Conservation (phyloP, 306 rosid genomes). For the Sesbania bispinosa region DNA sequence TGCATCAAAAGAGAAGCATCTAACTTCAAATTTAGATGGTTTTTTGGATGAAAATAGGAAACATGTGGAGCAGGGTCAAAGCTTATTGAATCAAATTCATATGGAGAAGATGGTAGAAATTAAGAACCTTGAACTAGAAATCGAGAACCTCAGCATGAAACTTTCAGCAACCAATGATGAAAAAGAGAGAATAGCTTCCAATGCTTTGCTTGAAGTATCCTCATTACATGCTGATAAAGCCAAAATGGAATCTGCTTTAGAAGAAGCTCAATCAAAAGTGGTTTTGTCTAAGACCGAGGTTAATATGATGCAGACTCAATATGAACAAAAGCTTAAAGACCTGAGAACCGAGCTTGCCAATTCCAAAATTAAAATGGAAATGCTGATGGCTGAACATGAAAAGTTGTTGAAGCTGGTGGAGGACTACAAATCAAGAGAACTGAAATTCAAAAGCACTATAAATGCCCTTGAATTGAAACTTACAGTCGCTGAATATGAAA, state of each 20-base stretch:
- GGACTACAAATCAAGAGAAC: constrained; percentile 44
- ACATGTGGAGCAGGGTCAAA: constrained; percentile 39
- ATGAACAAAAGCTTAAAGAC: constrained; percentile 44
- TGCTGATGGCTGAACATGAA: constrained; percentile 42
- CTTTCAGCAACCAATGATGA: constrained; percentile 45
- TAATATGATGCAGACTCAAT: constrained; percentile 29
- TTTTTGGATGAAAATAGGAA: constrained; percentile 38
- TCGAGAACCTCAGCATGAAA: constrained; percentile 41
- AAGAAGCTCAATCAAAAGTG: constrained; percentile 45
- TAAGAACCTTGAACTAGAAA: constrained; percentile 46
- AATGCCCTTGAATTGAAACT: constrained; percentile 46
- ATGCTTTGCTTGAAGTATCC: constrained; percentile 43
- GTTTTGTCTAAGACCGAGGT: constrained; percentile 35
- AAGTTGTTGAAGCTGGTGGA: constrained; percentile 44
- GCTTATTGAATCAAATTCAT: constrained; percentile 44
- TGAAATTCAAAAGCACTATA: constrained; percentile 33
- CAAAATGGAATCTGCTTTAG: constrained; percentile 42
- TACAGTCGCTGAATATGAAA: constrained; percentile 42
- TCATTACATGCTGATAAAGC: constrained; percentile 38
- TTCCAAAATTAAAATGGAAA: constrained; percentile 36
- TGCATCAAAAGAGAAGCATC: constrained; percentile 35
- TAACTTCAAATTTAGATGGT: constrained; percentile 35
- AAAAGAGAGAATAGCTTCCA: constrained; percentile 44
- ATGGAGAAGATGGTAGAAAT: constrained; percentile 48
- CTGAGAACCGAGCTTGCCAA: constrained; percentile 39